Percentiles rank a stretch among this genome's conserved stretches.
Evolutionary conservation across 1,284 basidiomycete species (phyloP).

Genomic region (Rugosomyces carneus): DNA sequence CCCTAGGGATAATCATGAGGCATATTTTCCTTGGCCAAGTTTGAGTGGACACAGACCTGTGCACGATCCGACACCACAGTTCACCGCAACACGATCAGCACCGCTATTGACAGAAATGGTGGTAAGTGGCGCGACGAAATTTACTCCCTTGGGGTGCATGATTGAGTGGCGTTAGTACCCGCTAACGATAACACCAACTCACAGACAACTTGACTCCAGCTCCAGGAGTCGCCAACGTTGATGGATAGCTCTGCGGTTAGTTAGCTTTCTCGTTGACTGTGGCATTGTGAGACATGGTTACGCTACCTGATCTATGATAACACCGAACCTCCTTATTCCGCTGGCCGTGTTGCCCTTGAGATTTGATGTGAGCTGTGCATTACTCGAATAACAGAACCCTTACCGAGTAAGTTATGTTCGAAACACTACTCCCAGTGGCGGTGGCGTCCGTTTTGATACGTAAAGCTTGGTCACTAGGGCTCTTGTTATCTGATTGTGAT

Average conservation of each 20-base stretch:
- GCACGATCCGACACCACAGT: constrained; percentile 42
- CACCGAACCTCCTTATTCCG: constrained; percentile 34
- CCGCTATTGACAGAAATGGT: constrained; percentile 29
- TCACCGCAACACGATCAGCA: constrained; percentile 34
- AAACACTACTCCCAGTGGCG: constrained; percentile 34
- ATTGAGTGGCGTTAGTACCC: background rate
- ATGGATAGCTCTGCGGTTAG: constrained; percentile 39
- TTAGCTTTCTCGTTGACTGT: background rate
- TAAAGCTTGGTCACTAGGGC: constrained; percentile 33
- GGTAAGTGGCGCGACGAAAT: constrained; percentile 30
- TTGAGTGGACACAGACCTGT: constrained; percentile 23
- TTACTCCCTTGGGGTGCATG: constrained; percentile 27
- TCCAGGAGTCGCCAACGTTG: constrained; percentile 39
- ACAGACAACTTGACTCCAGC: constrained; percentile 36
- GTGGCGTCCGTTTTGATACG: constrained; percentile 40
- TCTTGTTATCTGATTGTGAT: constrained; percentile 8
- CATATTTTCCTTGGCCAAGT: background rate
- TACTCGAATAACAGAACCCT: constrained; percentile 14
- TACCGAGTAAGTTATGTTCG: constrained; percentile 36
- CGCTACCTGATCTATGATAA: constrained; percentile 36
- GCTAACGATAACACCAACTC: constrained; percentile 8
- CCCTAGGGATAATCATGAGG: constrained; percentile 23
- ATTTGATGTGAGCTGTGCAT: background rate
- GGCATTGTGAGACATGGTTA: background rate
- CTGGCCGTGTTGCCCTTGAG: constrained; percentile 37